These are phyloP conservation scores for Phytopythium mirpurense DNA, from an alignment of 352 stramenopile species.

Conservation along the genomic window DNA sequence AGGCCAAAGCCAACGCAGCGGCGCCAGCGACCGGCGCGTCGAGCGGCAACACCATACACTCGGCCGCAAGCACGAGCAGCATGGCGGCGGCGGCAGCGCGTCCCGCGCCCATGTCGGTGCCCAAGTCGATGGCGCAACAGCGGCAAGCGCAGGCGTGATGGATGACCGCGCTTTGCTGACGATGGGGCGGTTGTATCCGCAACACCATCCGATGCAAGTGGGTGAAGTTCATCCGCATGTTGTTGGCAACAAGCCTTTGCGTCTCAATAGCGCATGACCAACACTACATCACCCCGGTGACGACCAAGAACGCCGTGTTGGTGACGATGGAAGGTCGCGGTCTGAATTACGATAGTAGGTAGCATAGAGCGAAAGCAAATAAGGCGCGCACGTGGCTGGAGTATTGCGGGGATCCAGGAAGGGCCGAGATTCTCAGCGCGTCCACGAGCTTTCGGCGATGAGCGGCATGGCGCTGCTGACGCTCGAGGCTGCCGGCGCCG, in stretches of 20 bases:
- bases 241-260: too few relatives aligned
- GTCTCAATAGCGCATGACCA: too few relatives aligned
- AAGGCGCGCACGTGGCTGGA: background rate
- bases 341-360: too few relatives aligned
- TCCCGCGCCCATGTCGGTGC: conserved; percentile 16
- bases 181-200: too few relatives aligned
- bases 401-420: too few relatives aligned
- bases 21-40: conserved; percentile 11
- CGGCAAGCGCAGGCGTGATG: conserved; percentile 1
- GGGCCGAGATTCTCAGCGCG: too few relatives aligned
- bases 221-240: too few relatives aligned
- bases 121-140: conserved; percentile 10
- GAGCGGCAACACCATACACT: conserved; percentile 20
- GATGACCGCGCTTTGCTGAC: background rate
- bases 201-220: background rate
- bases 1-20: conserved; percentile 55
- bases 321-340: too few relatives aligned
- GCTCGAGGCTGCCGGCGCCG: conserved; percentile 1
- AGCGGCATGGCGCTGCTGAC: background rate
- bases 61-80: conserved; percentile 27
- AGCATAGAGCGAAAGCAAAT: too few relatives aligned
- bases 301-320: too few relatives aligned
- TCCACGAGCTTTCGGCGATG: conserved; percentile 1
- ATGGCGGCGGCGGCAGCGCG: conserved; percentile 17
- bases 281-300: too few relatives aligned